Evolutionary conservation across 352 stramenopile genomes (phyloP).

Genomic region (Pythium rhizo-oryzae): DNA sequence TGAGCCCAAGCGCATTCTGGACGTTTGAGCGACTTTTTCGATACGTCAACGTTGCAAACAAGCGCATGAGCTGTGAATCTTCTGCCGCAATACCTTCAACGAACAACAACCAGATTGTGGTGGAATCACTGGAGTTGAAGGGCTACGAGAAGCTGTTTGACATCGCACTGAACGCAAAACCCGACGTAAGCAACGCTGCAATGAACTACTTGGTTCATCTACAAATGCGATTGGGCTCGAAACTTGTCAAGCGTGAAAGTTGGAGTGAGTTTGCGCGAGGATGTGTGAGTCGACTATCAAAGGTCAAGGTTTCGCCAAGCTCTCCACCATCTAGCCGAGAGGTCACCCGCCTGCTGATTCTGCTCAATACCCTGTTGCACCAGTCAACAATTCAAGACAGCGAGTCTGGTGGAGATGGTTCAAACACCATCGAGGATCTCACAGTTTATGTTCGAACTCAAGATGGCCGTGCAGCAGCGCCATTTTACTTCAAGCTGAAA

Average conservation of each 20-base stretch:
- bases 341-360: conserved; percentile 39
- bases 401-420: background rate
- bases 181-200: conserved; percentile 21
- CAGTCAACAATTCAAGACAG: conserved; percentile 34
- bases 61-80: conserved; percentile 25
- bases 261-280: conserved; percentile 30
- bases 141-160: conserved; percentile 32
- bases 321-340: conserved; percentile 29
- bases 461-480: conserved; percentile 37
- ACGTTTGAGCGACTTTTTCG: conserved; percentile 39
- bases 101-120: conserved; percentile 10
- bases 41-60: conserved; percentile 32
- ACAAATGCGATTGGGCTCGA: conserved; percentile 28
- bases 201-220: conserved; percentile 35
- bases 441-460: conserved; percentile 44
- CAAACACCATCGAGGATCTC: conserved; percentile 28
- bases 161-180: conserved; percentile 23
- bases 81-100: background rate
- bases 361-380: conserved; percentile 81
- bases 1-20: conserved; percentile 30
- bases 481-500: conserved; percentile 42
- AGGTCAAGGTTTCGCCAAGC: conserved; percentile 7
- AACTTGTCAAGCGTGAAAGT: conserved; percentile 30
- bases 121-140: conserved; percentile 37
- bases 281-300: conserved; percentile 23